A percentile compares a stretch with the other conserved stretches of the same genome.
Evolutionary conservation across 164 flowering plant species (phyloP).

Genomic region (Nelumbo lutea): DNA sequence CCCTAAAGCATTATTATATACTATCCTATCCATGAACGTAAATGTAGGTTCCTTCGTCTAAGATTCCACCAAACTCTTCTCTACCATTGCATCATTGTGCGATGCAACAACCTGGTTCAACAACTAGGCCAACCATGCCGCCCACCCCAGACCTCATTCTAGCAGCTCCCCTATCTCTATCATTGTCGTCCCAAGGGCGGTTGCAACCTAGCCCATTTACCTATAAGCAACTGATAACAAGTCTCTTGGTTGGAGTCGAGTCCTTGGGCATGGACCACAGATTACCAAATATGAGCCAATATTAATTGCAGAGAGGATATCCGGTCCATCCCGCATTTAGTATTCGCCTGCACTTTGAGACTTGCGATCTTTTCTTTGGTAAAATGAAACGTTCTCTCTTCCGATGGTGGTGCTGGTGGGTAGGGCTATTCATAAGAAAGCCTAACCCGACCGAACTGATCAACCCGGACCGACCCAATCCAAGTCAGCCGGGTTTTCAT

Average conservation of each 20-base stretch:
- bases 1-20: neutral
- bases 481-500: too few relatives aligned
- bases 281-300: constrained; percentile 34
- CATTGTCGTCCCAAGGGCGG: constrained; percentile 16
- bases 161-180: constrained; percentile 25
- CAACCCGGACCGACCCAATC: too few relatives aligned
- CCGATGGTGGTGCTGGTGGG: neutral
- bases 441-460: too few relatives aligned
- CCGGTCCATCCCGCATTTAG: neutral
- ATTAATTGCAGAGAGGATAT: constrained; percentile 38
- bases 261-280: constrained; percentile 13
- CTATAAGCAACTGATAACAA: neutral
- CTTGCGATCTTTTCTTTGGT: neutral
- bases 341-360: constrained; percentile 25
- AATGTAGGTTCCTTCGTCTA: constrained; percentile 5
- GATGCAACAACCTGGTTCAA: constrained; percentile 20
- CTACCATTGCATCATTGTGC: constrained; percentile 2
- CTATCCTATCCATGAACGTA: neutral
- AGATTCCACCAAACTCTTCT: too few relatives aligned
- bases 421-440: too few relatives aligned
- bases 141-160: constrained; percentile 16
- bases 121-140: constrained; percentile 24
- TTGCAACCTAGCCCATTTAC: constrained; percentile 21
- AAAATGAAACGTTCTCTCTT: constrained; percentile 30
- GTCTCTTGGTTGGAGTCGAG: constrained; percentile 8